Conservation (phyloP, 1,284 basidiomycete species). For the Naganishia liquefaciens region DNA sequence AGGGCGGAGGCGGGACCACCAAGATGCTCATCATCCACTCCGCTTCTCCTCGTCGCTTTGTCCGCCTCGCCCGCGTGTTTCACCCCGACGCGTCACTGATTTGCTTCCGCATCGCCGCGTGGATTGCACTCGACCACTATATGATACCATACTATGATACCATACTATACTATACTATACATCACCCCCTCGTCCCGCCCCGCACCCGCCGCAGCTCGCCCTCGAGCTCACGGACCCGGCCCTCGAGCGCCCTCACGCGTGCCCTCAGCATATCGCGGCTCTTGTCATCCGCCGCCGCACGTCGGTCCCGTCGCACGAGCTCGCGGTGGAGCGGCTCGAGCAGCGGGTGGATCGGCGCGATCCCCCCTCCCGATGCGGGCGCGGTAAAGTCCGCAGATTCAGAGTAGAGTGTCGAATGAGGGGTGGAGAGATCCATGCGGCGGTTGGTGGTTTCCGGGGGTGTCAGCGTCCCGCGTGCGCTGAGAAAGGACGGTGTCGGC, state of each 20-base stretch:
- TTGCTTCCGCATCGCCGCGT: too few species aligned
- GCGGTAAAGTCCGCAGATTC: background rate
- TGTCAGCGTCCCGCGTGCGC: slow-evolving; percentile 13
- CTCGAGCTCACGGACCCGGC: slow-evolving; percentile 18
- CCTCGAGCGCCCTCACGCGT: slow-evolving; percentile 21
- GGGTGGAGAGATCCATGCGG: background rate
- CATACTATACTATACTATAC: background rate
- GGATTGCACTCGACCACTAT: too few species aligned
- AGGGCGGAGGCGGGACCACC: too few species aligned
- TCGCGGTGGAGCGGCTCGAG: slow-evolving; percentile 10
- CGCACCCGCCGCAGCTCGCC: slow-evolving; percentile 13
- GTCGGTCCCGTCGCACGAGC: slow-evolving; percentile 7
- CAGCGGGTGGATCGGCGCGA: background rate
- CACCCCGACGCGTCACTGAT: too few species aligned
- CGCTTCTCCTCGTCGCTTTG: too few species aligned
- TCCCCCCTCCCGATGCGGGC: too few species aligned
- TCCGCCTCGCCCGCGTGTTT: too few species aligned
- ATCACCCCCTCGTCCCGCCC: slow-evolving; percentile 7
- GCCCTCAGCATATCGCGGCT: slow-evolving; percentile 20
- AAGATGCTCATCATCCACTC: too few species aligned
- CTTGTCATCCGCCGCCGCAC: slow-evolving; percentile 18
- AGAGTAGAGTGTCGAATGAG: background rate
- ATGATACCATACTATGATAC: background rate
- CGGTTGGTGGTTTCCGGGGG: slow-evolving; percentile 5
- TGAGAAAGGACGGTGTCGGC: slow-evolving; percentile 1